phyloP scores from a whole-genome alignment of 202 grass and related monocot genomes.

The Saccharum hybrid region DNA sequence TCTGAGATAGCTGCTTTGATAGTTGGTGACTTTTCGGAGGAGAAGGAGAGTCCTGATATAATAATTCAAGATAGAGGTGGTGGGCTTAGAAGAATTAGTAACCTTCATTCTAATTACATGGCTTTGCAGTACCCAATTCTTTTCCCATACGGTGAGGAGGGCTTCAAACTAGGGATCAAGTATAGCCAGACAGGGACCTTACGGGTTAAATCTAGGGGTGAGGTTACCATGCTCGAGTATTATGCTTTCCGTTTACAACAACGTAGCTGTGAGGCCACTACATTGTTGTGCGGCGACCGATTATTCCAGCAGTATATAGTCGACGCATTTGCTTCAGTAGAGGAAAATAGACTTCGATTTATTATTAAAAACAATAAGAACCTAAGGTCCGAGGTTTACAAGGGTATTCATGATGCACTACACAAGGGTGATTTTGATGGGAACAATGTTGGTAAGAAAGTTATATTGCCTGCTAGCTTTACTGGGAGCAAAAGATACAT shows the following conservation, averaged over 20 bases:
- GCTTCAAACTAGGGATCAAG: no score
- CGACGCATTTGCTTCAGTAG: background rate
- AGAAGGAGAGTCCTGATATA: background rate
- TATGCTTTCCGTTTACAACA: no score
- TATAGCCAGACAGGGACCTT: no score
- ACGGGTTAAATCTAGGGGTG: no score
- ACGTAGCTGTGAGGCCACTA: background rate
- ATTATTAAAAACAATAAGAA: background rate
- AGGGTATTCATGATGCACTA: constrained; percentile 11
- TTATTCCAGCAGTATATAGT: constrained; percentile 19
- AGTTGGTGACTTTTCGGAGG: constrained; percentile 28
- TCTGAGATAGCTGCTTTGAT: background rate
- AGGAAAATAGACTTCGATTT: constrained; percentile 20
- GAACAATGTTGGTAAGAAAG: background rate
- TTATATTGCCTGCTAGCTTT: no score
- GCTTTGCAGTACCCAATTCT: background rate
- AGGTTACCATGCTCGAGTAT: no score
- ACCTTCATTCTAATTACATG: no score
- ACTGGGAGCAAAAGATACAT: no score
- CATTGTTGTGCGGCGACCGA: constrained; percentile 6
- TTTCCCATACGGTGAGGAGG: background rate
- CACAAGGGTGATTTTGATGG: constrained; percentile 3
- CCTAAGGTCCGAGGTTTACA: background rate
- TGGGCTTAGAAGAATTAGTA: no score
- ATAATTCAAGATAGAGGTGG: no score